These are phyloP conservation scores for Edaphochlamys debaryana DNA, from an alignment of 139 green algal species.

Conservation along the genomic window DNA sequence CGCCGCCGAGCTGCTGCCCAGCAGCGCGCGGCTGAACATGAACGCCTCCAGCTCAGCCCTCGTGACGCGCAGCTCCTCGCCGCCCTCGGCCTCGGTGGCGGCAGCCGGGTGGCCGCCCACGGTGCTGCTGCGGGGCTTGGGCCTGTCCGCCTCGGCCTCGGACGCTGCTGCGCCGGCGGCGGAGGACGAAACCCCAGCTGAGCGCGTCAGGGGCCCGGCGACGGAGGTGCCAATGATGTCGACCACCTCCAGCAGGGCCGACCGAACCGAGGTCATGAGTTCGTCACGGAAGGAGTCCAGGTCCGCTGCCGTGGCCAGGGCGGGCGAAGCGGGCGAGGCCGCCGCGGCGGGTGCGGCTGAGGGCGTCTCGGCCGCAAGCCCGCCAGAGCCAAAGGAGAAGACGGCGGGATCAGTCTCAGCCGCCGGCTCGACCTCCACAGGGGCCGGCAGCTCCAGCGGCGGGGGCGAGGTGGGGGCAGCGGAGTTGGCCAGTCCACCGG, in stretches of 20 bases:
- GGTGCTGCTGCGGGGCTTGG: background rate
- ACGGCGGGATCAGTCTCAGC: background rate
- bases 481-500: background rate
- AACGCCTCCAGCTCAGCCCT: slow-evolving; percentile 37
- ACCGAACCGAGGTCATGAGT: slow-evolving; percentile 13
- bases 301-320: slow-evolving; percentile 24
- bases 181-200: too few species aligned
- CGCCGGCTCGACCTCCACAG: too few species aligned
- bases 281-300: slow-evolving; percentile 32
- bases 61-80: slow-evolving; percentile 18
- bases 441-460: background rate
- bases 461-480: background rate
- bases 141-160: background rate
- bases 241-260: slow-evolving; percentile 33
- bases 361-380: background rate
- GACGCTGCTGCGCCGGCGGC: background rate
- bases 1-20: background rate
- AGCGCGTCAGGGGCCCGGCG: background rate
- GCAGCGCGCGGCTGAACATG: slow-evolving; percentile 23
- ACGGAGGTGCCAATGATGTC: slow-evolving; percentile 18
- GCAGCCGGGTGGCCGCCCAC: too few species aligned
- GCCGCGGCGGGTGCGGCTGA: background rate
- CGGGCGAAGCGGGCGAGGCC: background rate
- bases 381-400: background rate
- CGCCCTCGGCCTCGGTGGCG: background rate